Conservation (phyloP, 441 rosid genomes). For the Dalechampia spathulata region DNA sequence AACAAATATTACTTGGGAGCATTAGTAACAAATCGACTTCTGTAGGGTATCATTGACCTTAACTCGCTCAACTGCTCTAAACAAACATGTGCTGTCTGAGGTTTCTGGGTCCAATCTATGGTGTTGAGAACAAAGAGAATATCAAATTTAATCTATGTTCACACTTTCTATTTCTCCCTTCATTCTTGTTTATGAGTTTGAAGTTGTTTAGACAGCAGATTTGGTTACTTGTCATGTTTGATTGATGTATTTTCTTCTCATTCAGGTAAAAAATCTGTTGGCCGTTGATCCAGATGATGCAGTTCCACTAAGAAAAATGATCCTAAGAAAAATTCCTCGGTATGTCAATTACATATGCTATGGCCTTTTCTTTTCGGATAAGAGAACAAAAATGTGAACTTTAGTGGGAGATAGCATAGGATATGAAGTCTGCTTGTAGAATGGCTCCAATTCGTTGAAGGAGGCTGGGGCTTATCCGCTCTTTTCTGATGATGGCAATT, state of each 20-base stretch:
- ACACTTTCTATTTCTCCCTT: background rate
- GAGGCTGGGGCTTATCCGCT: constrained; percentile 6
- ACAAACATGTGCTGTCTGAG: too few species aligned
- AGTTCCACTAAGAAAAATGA: constrained; percentile 74
- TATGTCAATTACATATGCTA: constrained; percentile 18
- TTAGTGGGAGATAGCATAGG: background rate
- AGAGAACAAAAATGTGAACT: background rate
- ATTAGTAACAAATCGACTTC: background rate
- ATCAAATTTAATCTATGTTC: background rate
- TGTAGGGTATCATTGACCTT: background rate
- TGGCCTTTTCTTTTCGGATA: background rate
- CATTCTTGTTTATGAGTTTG: background rate
- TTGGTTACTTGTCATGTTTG: background rate
- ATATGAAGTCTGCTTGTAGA: background rate
- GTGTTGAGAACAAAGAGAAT: background rate
- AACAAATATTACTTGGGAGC: too few species aligned
- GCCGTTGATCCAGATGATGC: constrained; percentile 60
- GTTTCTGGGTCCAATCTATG: background rate
- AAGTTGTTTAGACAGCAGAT: background rate
- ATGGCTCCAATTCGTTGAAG: background rate
- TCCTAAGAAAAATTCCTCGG: constrained; percentile 85
- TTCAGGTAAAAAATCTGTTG: constrained; percentile 79
- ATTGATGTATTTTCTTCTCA: constrained; percentile 3
- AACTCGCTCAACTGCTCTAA: background rate
- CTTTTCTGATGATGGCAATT: constrained; percentile 12